Base-by-base conservation (phyloP, 2,329 filamentous ascomycete species). In the Scedosporium aurantiacum region DNA sequence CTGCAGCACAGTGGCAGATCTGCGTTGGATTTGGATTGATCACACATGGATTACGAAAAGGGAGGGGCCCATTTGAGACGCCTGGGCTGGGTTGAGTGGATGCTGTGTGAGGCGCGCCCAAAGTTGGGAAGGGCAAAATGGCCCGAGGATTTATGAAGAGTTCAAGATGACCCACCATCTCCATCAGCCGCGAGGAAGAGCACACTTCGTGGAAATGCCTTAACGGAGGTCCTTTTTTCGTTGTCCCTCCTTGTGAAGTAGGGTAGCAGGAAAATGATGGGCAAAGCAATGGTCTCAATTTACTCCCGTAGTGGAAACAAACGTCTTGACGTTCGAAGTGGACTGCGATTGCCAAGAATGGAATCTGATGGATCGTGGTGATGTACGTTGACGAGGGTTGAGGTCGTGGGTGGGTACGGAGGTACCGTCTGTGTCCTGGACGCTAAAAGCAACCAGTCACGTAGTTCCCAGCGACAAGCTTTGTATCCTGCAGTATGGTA, bases 391-490 rank as follows among this genome's bases (percentile, higher is more conserved):
- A 23, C 21, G 54, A 57, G 54, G 54, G 54, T 57, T 57, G 58
- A 60, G 58, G 58, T 60, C 47, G 45, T 43, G 47, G 58, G 58
- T 60, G 58, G 58, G 58, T 60, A 60, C 58, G 47, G 27, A 55
- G 45, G 58, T 55, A 60, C 58, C 57, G 58, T 60, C 43, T 43
- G 58, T 60, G 58, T 60, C 41, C 43, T 52, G 23, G 50, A 54
- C 50, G 50, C 50, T 54, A 54, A 54, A 54, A 27, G 23, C 50
- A 54, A 47, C 58, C 25, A 47, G 43, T 32, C 43, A 23, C 18
- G 23, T 45, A 58, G 37, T 25, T 43, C 57, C 37, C 57, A 45
- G 37, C 25, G 37, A 28, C 57, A 59, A 40, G 43, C 58, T 60
- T 32, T 50, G 58, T 60, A 60, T 41, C 58, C 47, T 60, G 47